Base-by-base conservation (phyloP, 768 basidiomycete species). In the Scleroderma citrinum region DNA sequence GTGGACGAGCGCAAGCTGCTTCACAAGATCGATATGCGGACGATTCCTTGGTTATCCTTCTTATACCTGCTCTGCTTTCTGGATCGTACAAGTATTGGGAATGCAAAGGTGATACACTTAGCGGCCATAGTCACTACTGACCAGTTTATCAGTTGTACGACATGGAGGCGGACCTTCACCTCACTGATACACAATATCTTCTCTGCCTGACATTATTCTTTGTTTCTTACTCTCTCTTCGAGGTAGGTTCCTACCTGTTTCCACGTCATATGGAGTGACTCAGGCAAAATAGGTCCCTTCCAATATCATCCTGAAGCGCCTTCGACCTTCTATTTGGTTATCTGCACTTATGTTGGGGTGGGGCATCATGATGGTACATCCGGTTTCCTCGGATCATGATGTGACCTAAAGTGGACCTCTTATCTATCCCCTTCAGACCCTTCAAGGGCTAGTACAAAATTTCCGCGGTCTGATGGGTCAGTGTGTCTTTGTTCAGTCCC, bases 251-350 rank as follows among this genome's bases (percentile, higher is more conserved):
- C 42, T 16, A 20, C 16, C 3, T 36, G 19, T 21, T 43, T 23
- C 37, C 7, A 14, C 13, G 39, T 37, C 13, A 32, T 8, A 4
- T 19, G 17, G 38, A 29, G 24, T 24, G 34, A 42, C 30, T 53
- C 20, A 49, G 1, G 32, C 32, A n/a, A 23, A 31, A 19, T 46
- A 76, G 74, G 77, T 87, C 24, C 87, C 87, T 3, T 85, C 82
- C 14, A 87, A 87, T 52, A 66, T 86, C 3, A 80, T 85, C 61
- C 67, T 87, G 46, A 87, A 87, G 61, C 78, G 84, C 31, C 71
- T 87, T 29, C 74, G 85, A 1, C 88, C 87, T 0, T 87, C 85
- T 3, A 64, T 91, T 32, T 90, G 87, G 87, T 69, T 91, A 6
- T 85, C 85, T 6, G 52, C 74, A 24, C 71, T 89, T 45, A 89